Evolutionary conservation across 192 early-diverging fungal species (phyloP).

Genomic region (Coemansia sp.): DNA sequence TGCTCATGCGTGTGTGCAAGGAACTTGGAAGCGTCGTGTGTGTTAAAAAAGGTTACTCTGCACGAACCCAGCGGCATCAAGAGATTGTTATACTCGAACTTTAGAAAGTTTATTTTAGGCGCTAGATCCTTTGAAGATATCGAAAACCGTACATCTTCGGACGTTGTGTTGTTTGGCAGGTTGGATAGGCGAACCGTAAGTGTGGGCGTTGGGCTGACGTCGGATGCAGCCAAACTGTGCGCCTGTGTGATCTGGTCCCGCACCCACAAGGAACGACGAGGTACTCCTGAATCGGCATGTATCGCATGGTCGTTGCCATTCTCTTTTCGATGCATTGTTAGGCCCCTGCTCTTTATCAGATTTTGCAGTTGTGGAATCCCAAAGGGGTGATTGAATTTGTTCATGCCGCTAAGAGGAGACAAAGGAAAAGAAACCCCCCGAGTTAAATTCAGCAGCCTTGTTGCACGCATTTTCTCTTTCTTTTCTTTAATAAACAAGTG

Average conservation of each 20-base stretch:
- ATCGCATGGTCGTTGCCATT: background rate
- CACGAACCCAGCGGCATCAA: conserved; percentile 35
- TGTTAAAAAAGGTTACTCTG: conserved; percentile 30
- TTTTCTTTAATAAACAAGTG: too few relatives aligned
- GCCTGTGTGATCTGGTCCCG: background rate
- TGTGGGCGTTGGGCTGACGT: conserved; percentile 30
- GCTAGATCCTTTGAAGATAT: background rate
- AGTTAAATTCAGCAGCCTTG: too few relatives aligned
- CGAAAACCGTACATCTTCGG: conserved; percentile 22
- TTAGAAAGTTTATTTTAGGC: conserved; percentile 23
- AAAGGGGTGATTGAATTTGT: too few relatives aligned
- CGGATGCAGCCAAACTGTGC: conserved; percentile 6
- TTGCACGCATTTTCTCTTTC: too few relatives aligned
- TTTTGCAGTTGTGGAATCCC: too few relatives aligned
- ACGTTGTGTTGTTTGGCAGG: conserved; percentile 30
- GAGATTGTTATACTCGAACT: conserved; percentile 36
- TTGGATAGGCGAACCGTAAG: conserved; percentile 31
- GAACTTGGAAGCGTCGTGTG: conserved; percentile 24
- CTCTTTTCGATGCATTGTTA: background rate
- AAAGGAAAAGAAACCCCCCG: too few relatives aligned
- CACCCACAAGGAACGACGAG: conserved; percentile 11
- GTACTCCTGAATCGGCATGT: background rate
- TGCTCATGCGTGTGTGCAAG: conserved; percentile 14
- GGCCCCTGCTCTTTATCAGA: too few relatives aligned
- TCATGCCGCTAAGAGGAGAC: too few relatives aligned